Evolutionary conservation across 371 early-diverging fungal genomes (phyloP), one percentile per base, ranked within the genome.

Genomic region (Fennellomyces sp.): DNA sequence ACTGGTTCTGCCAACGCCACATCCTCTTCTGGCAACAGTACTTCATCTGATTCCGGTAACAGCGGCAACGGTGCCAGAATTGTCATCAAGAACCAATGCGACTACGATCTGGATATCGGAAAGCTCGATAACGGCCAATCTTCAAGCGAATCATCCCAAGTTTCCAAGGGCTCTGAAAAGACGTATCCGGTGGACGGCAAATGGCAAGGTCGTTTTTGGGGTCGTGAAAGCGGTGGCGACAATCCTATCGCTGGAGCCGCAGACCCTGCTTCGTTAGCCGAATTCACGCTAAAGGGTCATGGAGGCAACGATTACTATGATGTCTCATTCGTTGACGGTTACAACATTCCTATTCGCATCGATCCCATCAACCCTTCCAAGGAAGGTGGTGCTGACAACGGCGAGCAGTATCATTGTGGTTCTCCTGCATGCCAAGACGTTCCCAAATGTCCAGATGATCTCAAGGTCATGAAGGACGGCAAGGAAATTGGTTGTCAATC

Each of bases 301-400:
- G 58, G 58, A 27, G 68, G 72, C 29, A 63, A 67, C n/a, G 77
- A 77, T 42, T 77, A 64, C 30, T 77, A 77, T 26, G 73, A 77
- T 60, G 62, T 77, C 10, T 73, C 74, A 0, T 68, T 77, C 61
- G 77, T 79, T 5, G 79, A 79, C 53, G 79, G 79, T 7, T 79
- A 61, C 53, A 75, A 75, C 52, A 30, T 79, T 27, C 65, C 73
- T 12, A 63, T 79, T 41, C 30, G 57, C 11, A 73, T 79, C 3
- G 3, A 47, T 3, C 76, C 76, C 7, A 48, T 23, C 31, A 51
- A 41, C 48, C 59, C 52, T 35, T 54, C 12, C 0, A 49, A 50
- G 27, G 51, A 61, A 1, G 52, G 45, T 50, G 64, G 69, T 10
- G 48, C 31, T n/a, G 41, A 53, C 11, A 50, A 50, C 31, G 51